Evolutionary conservation across 2,329 filamentous ascomycete species (phyloP).

Genomic region (Bretziella fagacearum): DNA sequence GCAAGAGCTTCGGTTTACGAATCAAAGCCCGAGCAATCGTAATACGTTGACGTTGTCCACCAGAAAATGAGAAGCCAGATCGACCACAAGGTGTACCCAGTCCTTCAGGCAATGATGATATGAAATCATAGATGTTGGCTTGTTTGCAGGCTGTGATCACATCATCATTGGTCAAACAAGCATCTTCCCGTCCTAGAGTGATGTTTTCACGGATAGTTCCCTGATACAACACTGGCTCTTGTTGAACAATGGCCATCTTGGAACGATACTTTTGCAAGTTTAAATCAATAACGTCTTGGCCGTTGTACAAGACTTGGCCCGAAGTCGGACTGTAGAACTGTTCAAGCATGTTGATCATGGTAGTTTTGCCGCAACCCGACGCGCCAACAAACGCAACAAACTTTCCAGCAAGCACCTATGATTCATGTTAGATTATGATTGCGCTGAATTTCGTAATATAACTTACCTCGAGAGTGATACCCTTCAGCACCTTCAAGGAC

Average conservation of each 20-base stretch:
- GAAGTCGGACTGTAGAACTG: constrained; percentile 26
- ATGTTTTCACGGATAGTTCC: constrained; percentile 41
- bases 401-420: constrained; percentile 27
- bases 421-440: neutral
- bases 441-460: neutral
- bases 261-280: constrained; percentile 21
- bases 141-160: constrained; percentile 34
- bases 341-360: constrained; percentile 36
- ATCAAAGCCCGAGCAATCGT: constrained; percentile 58
- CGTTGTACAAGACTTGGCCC: constrained; percentile 20
- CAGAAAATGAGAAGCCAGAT: constrained; percentile 50
- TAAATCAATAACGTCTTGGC: constrained; percentile 19
- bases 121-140: constrained; percentile 40
- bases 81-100: constrained; percentile 48
- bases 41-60: constrained; percentile 55
- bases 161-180: constrained; percentile 21
- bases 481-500: constrained; percentile 22
- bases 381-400: constrained; percentile 40
- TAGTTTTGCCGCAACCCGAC: constrained; percentile 43
- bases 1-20: constrained; percentile 45
- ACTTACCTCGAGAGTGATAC: constrained; percentile 23
- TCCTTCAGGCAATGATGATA: constrained; percentile 38
- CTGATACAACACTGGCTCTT: constrained; percentile 28
- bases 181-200: constrained; percentile 25
- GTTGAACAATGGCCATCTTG: constrained; percentile 26